Evolutionary conservation across 129 eudicot species (phyloP), one percentile per base, ranked within the genome.

Genomic region (Flaveria trinervia): DNA sequence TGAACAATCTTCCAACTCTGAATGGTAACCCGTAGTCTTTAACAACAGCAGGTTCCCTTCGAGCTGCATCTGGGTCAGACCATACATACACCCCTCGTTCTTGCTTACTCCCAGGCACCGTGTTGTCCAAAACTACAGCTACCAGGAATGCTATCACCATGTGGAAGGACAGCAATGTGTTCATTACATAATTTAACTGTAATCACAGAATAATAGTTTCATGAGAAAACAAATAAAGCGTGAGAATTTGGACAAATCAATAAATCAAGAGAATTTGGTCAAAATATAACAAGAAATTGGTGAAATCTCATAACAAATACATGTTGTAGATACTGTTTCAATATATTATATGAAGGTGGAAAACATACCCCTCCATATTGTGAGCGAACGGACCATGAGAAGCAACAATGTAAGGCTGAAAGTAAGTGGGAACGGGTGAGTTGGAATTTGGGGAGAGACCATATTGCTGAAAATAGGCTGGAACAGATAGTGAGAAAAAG

Each of bases 401-500:
- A 59, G 98, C 93, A 74, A 91, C 98, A 20, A 85, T 50, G 75
- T 91, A 93, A 2, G 98, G 98, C 66, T 87, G 97, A 78, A 93
- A 82, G 82, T 91, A 91, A 73, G 84, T 87, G 1, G 97, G 98
- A 33, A 93, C 98, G 0, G 97, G 77, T 28, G 85, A 65, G 85
- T 93, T 91, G 50, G 93, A 75, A 79, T 89, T 89, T 41, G 98
- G 96, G 16, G 90, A 78, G 75, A 91, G 73, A 17, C 89, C 92
- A 48, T 93, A 93, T 70, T 93, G 98, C 88, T 93, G 98, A 80
- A 93, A 93, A 78, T 93, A 93, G 49, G 98, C 88, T 48, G 98
- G 97, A 26, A 87, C 71, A 0, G 98, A 94, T 11, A 94, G 89
- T 59, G 97, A 89, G 83, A 94, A 86, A 83, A 94, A 94, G 80